Evolutionary conservation across 768 basidiomycete species (phyloP), one percentile per base, ranked within the genome.

Genomic region (Xerocomus brunneocitrinus): DNA sequence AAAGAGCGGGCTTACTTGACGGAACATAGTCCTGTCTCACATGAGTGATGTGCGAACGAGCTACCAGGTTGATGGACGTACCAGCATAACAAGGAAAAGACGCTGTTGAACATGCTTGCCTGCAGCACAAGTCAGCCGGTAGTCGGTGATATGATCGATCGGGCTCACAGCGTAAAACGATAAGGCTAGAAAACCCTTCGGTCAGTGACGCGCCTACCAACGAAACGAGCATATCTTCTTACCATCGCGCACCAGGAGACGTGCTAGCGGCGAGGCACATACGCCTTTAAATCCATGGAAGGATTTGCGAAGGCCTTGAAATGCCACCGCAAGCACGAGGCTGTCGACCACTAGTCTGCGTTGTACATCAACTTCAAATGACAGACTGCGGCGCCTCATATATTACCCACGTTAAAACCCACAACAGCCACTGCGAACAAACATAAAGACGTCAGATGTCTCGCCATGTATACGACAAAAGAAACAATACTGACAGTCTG

Each of bases 141-240:
- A 2, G 13, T n/a, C 32, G 31, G 14, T 43, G 27, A 25, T 28
- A 8, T 41, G 1, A 8, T 40, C 14, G 8, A 19, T 19, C 19
- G 22, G 9, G 31, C 57, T 51, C 22, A 55, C 57, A n/a, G 46
- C 38, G 12, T 55, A 58, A 58, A 58, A 58, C 5, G 27, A n/a
- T n/a, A 58, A 1, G 1, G 57, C 57, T 58, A 8, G 48, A 31
- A 19, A 44, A 25, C 9, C 24, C 1, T 34, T 41, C 2, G 4
- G 28, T 55, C 25, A 50, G 38, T 28, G 10, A 50, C 12, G 22
- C 22, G 27, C 14, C 14, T 39, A 5, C 9, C 0, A 8, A n/a
- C 12, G 28, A 43, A 28, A 3, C n/a, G 14, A 24, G 9, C 4
- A 4, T 5, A n/a, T 45, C 5, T 9, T 28, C 56, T 47, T 25